Conservation (phyloP, 768 basidiomycete species). For the Boletus subparvulus region DNA sequence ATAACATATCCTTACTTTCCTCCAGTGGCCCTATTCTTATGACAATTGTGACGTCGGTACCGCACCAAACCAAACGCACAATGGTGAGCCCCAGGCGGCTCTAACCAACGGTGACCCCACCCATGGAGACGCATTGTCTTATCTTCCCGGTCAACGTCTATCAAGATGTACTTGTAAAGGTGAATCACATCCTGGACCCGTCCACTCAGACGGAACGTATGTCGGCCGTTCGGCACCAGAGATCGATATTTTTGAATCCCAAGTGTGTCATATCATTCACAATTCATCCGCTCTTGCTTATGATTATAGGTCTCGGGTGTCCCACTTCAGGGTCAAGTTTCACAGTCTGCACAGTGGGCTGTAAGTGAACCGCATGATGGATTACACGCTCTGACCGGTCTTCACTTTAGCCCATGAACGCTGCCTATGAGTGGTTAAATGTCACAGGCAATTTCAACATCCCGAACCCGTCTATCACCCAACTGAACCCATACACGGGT, state of each 20-base stretch:
- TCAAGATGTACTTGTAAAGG: slow-evolving; percentile 86
- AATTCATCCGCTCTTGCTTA: not conserved
- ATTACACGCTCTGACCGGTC: not conserved
- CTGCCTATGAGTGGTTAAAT: slow-evolving; percentile 68
- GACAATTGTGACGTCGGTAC: slow-evolving; percentile 95
- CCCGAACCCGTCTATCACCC: slow-evolving; percentile 47
- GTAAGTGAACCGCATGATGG: slow-evolving; percentile 41
- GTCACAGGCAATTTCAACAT: slow-evolving; percentile 58
- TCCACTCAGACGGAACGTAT: slow-evolving; percentile 71
- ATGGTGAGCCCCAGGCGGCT: slow-evolving; percentile 62
- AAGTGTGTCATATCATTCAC: slow-evolving; percentile 39
- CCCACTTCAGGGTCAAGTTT: slow-evolving; percentile 56
- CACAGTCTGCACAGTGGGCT: slow-evolving; percentile 82
- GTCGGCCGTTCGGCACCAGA: slow-evolving; percentile 84
- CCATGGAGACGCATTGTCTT: slow-evolving; percentile 62
- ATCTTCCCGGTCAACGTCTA: slow-evolving; percentile 83
- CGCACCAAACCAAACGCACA: slow-evolving; percentile 73
- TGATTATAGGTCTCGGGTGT: slow-evolving; percentile 37
- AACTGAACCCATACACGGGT: slow-evolving; percentile 68
- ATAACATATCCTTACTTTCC: not conserved
- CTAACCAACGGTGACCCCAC: slow-evolving; percentile 56
- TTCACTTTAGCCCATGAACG: slow-evolving; percentile 68
- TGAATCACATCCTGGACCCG: slow-evolving; percentile 86
- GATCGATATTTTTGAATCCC: slow-evolving; percentile 89
- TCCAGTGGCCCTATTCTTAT: slow-evolving; percentile 79